These are phyloP conservation scores for Punica granatum DNA, from an alignment of 345 rosid species.

Conservation along the genomic window DNA sequence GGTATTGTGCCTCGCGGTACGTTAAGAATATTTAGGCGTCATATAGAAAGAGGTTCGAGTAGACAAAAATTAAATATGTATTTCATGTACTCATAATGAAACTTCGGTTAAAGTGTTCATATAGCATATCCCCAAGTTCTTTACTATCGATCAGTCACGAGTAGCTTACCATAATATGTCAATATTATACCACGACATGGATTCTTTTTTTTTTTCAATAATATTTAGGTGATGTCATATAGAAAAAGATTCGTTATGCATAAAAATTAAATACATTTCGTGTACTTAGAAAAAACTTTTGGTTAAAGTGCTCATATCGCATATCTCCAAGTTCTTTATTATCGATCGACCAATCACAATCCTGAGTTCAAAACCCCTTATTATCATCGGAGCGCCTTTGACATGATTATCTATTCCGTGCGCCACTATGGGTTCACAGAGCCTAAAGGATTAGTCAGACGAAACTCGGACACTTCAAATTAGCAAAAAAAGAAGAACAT, in stretches of 20 bases:
- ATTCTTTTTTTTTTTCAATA: not conserved
- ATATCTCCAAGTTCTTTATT: not conserved
- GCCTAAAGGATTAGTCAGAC: too few relatives aligned
- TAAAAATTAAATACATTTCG: not conserved
- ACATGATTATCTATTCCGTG: too few relatives aligned
- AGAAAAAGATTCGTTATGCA: not conserved
- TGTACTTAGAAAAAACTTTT: not conserved
- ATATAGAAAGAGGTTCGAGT: not conserved
- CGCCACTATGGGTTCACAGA: too few relatives aligned
- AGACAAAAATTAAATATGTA: not conserved
- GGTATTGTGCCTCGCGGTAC: not conserved
- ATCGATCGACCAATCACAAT: too few relatives aligned
- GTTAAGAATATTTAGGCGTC: not conserved
- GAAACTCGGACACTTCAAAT: too few relatives aligned
- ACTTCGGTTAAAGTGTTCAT: not conserved
- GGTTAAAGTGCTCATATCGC: not conserved
- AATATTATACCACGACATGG: too few relatives aligned
- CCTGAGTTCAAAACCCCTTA: too few relatives aligned
- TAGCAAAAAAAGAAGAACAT: too few relatives aligned
- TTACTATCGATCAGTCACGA: not conserved
- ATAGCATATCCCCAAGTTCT: not conserved
- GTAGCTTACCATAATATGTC: not conserved
- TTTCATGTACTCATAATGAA: not conserved
- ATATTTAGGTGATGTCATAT: not conserved
- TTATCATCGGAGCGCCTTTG: too few relatives aligned